phyloP scores from a whole-genome alignment of 1,139 yeast genomes.

The Pichia sp. region DNA sequence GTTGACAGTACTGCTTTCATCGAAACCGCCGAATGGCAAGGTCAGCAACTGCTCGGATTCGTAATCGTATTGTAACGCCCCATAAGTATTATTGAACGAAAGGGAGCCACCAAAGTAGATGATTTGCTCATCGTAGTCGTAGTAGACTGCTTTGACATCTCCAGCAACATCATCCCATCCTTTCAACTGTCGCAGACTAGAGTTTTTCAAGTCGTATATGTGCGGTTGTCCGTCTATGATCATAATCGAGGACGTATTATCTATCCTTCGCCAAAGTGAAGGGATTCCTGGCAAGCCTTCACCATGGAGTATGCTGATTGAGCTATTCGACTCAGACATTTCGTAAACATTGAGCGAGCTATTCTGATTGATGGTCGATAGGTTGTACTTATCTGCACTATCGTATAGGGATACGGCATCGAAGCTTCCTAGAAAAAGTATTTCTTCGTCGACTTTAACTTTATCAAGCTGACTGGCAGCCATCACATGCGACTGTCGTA shows the following conservation, averaged over 20 bases:
- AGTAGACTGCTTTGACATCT: conserved; percentile 46
- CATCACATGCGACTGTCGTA: background rate
- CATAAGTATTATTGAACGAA: conserved; percentile 46
- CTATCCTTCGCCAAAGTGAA: conserved; percentile 14
- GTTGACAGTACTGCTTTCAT: conserved; percentile 52
- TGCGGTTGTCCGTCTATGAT: conserved; percentile 23
- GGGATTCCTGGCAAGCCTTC: conserved; percentile 4
- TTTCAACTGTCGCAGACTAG: conserved; percentile 12
- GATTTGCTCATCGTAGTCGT: conserved; percentile 42
- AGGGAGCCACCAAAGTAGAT: conserved; percentile 83
- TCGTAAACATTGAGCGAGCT: conserved; percentile 16
- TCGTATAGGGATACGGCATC: conserved; percentile 56
- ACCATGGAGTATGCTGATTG: conserved; percentile 12
- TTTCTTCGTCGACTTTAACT: conserved; percentile 18
- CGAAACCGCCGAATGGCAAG: conserved; percentile 78
- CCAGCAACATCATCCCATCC: conserved; percentile 40
- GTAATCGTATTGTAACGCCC: conserved; percentile 66
- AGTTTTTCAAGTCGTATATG: conserved; percentile 14
- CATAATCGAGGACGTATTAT: conserved; percentile 11
- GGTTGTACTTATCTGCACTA: conserved; percentile 48
- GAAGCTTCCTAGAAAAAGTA: conserved; percentile 64
- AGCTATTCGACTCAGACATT: conserved; percentile 11
- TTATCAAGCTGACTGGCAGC: background rate
- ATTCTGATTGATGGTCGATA: conserved; percentile 18
- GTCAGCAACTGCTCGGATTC: conserved; percentile 39